Percentiles rank a stretch among this genome's conserved stretches.
Evolutionary conservation across 176 grass and related monocot species (phyloP).

Genomic region (Triticum turgidum): DNA sequence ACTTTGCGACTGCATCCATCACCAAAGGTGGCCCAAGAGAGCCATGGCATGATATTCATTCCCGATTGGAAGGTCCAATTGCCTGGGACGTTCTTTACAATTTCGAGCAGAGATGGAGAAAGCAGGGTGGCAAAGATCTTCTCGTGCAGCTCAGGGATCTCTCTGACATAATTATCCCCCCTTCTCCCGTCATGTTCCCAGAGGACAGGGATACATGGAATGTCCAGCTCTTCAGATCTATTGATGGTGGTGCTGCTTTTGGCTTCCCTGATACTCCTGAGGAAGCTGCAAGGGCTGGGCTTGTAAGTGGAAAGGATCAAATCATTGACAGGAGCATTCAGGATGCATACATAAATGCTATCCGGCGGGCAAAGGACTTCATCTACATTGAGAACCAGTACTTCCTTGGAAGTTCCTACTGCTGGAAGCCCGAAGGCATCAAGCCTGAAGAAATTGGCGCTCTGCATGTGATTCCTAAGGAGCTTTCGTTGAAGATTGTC

Average conservation of each 20-base stretch:
- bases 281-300: slow-evolving; percentile 60
- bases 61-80: slow-evolving; percentile 56
- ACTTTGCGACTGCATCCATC: slow-evolving; percentile 44
- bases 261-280: slow-evolving; percentile 72
- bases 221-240: slow-evolving; percentile 92
- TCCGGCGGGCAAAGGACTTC: slow-evolving; percentile 76
- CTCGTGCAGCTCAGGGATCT: slow-evolving; percentile 58
- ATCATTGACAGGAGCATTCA: slow-evolving; percentile 86
- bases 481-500: slow-evolving; percentile 82
- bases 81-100: slow-evolving; percentile 76
- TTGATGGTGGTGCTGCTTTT: slow-evolving; percentile 79
- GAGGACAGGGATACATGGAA: slow-evolving; percentile 75
- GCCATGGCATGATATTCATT: slow-evolving; percentile 73
- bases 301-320: slow-evolving; percentile 87
- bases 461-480: slow-evolving; percentile 85
- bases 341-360: slow-evolving; percentile 82
- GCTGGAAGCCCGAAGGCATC: slow-evolving; percentile 65
- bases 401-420: slow-evolving; percentile 82
- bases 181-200: slow-evolving; percentile 62
- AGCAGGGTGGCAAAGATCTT: slow-evolving; percentile 65
- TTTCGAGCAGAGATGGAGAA: slow-evolving; percentile 73
- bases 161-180: slow-evolving; percentile 51
- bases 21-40: slow-evolving; percentile 60
- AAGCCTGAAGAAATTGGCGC: slow-evolving; percentile 84
- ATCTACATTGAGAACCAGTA: slow-evolving; percentile 96